Evolutionary conservation across 2,329 filamentous ascomycete genomes (phyloP).

Genomic region (Septoria linicola): DNA sequence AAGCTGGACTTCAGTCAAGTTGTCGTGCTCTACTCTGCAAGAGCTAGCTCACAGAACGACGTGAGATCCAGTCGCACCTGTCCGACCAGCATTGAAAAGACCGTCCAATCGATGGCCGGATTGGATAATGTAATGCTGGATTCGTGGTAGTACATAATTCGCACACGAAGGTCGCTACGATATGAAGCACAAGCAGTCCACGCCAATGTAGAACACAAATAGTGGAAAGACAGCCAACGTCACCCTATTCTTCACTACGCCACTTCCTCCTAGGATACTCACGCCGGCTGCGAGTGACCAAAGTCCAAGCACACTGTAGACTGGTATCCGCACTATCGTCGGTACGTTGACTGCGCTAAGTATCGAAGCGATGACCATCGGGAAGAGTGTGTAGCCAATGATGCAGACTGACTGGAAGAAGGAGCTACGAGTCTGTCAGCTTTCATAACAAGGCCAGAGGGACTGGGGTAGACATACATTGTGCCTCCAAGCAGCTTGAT

Average conservation of each 20-base stretch:
- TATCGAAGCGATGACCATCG: constrained; percentile 86
- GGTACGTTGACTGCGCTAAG: constrained; percentile 80
- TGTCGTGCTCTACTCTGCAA: no score
- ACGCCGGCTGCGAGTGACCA: constrained; percentile 96
- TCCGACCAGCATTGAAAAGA: neutral
- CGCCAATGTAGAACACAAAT: constrained; percentile 88
- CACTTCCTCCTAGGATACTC: constrained; percentile 92
- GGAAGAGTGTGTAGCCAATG: constrained; percentile 97
- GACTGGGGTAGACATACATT: constrained; percentile 67
- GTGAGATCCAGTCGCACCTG: no score
- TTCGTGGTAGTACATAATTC: constrained; percentile 7
- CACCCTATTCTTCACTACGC: constrained; percentile 91
- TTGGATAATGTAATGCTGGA: neutral
- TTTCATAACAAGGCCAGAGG: constrained; percentile 13
- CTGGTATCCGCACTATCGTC: constrained; percentile 79
- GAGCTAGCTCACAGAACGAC: no score
- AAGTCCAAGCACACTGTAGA: constrained; percentile 81
- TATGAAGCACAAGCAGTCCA: constrained; percentile 96
- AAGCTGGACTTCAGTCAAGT: no score
- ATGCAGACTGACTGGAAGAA: constrained; percentile 98
- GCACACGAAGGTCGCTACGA: constrained; percentile 40
- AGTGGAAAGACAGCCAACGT: constrained; percentile 92
- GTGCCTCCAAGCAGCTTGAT: constrained; percentile 95
- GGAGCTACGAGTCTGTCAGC: constrained; percentile 60
- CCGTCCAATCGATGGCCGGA: constrained; percentile 2